phyloP scores from a whole-genome alignment of 108 stramenopile species.

The Nitzschia palea region DNA sequence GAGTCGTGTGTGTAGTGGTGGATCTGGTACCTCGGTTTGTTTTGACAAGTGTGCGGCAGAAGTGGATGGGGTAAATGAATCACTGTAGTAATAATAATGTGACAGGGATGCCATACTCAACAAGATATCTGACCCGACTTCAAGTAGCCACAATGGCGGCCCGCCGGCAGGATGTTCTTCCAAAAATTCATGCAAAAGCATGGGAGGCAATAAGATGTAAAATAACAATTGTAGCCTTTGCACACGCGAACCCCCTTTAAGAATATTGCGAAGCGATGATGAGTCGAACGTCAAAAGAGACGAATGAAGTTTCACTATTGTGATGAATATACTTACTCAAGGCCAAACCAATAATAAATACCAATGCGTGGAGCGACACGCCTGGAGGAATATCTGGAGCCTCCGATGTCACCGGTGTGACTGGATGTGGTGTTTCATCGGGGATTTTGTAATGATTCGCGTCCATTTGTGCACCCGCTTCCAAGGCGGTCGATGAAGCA shows the following conservation, averaged over 20 bases:
- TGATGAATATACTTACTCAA: constrained; percentile 36
- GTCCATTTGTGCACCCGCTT: constrained; percentile 63
- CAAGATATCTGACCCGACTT: constrained; percentile 58
- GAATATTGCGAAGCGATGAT: background rate
- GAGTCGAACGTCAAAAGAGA: background rate
- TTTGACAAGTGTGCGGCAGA: too few species aligned
- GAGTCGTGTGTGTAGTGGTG: background rate
- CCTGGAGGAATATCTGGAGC: constrained; percentile 38
- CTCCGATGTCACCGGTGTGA: constrained; percentile 9
- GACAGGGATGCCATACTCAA: constrained; percentile 61
- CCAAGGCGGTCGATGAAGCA: constrained; percentile 50
- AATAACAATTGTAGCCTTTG: constrained; percentile 76
- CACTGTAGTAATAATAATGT: constrained; percentile 72
- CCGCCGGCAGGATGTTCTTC: constrained; percentile 76
- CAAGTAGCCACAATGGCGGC: constrained; percentile 72
- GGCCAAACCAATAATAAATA: constrained; percentile 60
- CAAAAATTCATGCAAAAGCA: constrained; percentile 45
- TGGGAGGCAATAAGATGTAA: constrained; percentile 63
- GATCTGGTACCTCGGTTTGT: background rate
- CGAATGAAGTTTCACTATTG: background rate
- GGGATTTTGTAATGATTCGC: constrained; percentile 50
- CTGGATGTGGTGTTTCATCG: constrained; percentile 22
- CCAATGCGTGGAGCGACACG: constrained; percentile 48
- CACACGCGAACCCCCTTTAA: constrained; percentile 54
- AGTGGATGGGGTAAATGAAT: constrained; percentile 12